These are phyloP conservation scores for Vigna unguiculata DNA, from an alignment of 306 rosid genomes.

Conservation along the genomic window DNA sequence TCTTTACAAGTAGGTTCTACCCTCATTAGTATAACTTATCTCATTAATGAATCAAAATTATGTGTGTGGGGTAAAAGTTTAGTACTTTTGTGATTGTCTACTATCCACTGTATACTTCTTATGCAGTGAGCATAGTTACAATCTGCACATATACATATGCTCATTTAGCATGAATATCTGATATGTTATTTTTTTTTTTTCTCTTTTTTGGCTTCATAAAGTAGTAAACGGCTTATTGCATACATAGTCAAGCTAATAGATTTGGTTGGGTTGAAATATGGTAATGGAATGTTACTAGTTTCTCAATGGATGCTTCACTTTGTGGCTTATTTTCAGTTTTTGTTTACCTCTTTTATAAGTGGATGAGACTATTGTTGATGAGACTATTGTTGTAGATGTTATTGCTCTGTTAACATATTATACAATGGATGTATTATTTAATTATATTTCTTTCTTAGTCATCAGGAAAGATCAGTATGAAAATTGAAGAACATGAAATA, in stretches of 20 bases:
- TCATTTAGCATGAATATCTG: neutral
- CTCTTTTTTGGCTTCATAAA: slow-evolving; percentile 7
- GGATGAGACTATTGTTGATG: neutral
- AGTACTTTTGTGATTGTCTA: slow-evolving; percentile 21
- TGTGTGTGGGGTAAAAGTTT: slow-evolving; percentile 6
- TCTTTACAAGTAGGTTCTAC: slow-evolving; percentile 61
- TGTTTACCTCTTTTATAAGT: neutral
- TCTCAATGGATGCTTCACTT: neutral
- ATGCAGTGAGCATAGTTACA: neutral
- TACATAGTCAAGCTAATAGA: neutral
- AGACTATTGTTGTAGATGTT: neutral
- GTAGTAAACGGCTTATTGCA: neutral
- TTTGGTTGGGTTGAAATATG: neutral
- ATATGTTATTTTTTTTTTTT: neutral
- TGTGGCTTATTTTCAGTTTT: slow-evolving; percentile 14
- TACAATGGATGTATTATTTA: too few relatives aligned
- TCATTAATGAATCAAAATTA: neutral
- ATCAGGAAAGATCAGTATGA: slow-evolving; percentile 45
- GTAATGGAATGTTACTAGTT: slow-evolving; percentile 12
- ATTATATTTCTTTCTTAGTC: slow-evolving; percentile 48
- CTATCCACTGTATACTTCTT: neutral
- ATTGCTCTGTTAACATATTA: neutral
- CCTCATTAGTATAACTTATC: slow-evolving; percentile 29
- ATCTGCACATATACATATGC: neutral
- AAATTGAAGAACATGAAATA: slow-evolving; percentile 64